Evolutionary conservation across 345 rosid species (phyloP), one percentile per base, ranked within the genome.

Genomic region (Hibiscus trionum): DNA sequence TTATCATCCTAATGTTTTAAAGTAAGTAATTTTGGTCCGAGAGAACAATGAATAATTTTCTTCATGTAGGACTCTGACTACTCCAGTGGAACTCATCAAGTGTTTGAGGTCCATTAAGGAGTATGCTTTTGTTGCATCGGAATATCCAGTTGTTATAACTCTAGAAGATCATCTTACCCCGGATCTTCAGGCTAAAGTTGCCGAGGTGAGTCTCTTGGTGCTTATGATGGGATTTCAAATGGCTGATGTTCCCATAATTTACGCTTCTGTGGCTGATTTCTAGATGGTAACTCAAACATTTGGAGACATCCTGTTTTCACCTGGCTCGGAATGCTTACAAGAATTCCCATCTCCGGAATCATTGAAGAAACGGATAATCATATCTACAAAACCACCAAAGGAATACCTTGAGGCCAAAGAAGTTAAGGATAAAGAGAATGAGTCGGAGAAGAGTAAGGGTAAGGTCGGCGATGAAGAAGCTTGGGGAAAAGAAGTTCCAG

Each of bases 341-440:
- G 93, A 95, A 53, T 89, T 95, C 72, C 97, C 96, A 6, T 92
- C 96, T 2, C 97, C 97, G 0, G 85, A 89, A 9, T 86, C 80
- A 2, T 61, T 95, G 83, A 95, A 85, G 86, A 85, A 61, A 55
- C 85, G 83, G 44, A 66, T 95, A 62, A 88, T 95, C 72, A 84
- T 95, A 82, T 95, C 99, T 75, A 95, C 99, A 15, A 95, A 95
- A 75, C 99, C 97, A 47, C 99, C 97, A 17, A 95, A 90, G 76
- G 96, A 95, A 76, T 95, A 93, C 80, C 90, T 84, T 56, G 86
- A 86, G 76, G 83, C 83, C 37, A 81, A 84, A 75, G 80, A 72
- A 89, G 61, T 4, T 3, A 76, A 82, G 69, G 88, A 80, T 53
- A 81, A 82, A 59, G 87, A 81, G 56, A 82, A 73, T 46, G 84